Evolutionary conservation across 2,329 filamentous ascomycete genomes (phyloP), one percentile per base, ranked within the genome.

Genomic region (Aspergillus quadrilineatus): DNA sequence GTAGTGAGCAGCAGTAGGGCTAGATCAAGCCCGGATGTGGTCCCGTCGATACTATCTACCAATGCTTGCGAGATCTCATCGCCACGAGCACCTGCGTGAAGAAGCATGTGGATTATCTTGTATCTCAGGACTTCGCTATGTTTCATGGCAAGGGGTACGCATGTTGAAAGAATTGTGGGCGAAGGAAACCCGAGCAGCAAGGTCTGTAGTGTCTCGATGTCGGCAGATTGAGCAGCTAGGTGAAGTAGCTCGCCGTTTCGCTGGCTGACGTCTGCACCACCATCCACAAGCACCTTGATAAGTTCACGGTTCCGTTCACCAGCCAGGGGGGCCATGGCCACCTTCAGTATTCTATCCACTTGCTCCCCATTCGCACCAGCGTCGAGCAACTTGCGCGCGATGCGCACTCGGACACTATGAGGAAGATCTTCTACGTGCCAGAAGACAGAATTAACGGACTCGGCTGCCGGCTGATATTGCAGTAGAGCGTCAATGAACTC

Each of bases 171-270:
- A 22, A 53, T 6, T 3, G n/a, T 15, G 4, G 55, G 12, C 9
- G 50, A 32, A 9, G 49, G 55, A 26, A 51, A 56, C 7, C 55
- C 55, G 7, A 56, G 49, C 10, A 56, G 55, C 9, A 56, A n/a
- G 28, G 32, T 49, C 8, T 56, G 49, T 2, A 56, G 26, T 6
- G 29, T 48, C 10, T 43, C 29, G 6, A 22, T 10, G 22, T 56
- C 55, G 7, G 43, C 41, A n/a, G 43, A 30, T 12, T 52, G 32
- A 9, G 53, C 44, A 26, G 37, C 49, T 7, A 43, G 28, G 6
- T 30, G 49, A 34, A 56, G 43, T n/a, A 56, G 30, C 4, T 32
- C 37, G 1, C 55, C 55, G 6, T 53, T 17, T 15, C 26, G 26
- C n/a, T 56, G 55, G 30, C 37, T 37, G 12, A 56, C 55, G 17